Conservation (phyloP, 2,329 filamentous ascomycete genomes). For the Apiospora saccharicola region DNA sequence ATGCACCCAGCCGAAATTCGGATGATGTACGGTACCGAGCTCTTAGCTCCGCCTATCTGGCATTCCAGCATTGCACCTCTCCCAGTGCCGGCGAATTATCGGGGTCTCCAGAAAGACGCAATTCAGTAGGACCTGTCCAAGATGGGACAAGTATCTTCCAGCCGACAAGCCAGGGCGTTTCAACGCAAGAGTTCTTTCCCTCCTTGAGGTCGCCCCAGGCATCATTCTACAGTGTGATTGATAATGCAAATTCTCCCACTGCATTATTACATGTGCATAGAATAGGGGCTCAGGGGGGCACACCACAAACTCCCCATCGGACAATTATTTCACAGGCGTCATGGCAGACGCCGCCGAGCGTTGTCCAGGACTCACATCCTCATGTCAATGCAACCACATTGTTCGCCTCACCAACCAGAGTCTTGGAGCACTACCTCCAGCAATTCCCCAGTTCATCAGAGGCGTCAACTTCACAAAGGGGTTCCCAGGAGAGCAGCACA, state of each 20-base stretch:
- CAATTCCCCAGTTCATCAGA: constrained; percentile 39
- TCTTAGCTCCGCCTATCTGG: constrained; percentile 59
- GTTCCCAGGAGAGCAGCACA: neutral
- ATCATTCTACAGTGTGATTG: constrained; percentile 54
- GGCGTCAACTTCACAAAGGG: neutral
- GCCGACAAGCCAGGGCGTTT: constrained; percentile 21
- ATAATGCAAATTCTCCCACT: constrained; percentile 50
- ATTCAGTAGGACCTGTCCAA: neutral
- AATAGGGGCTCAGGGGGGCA: constrained; percentile 3
- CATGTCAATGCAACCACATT: constrained; percentile 43
- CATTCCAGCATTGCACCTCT: constrained; percentile 47
- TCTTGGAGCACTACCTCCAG: constrained; percentile 58
- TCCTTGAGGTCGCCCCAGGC: constrained; percentile 43
- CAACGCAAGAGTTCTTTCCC: constrained; percentile 27
- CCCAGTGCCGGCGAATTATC: constrained; percentile 23
- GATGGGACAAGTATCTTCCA: constrained; percentile 22
- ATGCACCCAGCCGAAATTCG: constrained; percentile 55
- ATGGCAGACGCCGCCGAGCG: constrained; percentile 55
- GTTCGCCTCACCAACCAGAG: constrained; percentile 57
- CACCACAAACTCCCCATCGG: constrained; percentile 11
- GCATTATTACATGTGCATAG: constrained; percentile 26
- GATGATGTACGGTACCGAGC: constrained; percentile 59
- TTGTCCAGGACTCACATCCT: constrained; percentile 63
- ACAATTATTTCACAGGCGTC: constrained; percentile 41
- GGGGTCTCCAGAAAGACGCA: neutral